Conservation (phyloP, 805 yeast genomes). For the Candida ipomoeae region DNA sequence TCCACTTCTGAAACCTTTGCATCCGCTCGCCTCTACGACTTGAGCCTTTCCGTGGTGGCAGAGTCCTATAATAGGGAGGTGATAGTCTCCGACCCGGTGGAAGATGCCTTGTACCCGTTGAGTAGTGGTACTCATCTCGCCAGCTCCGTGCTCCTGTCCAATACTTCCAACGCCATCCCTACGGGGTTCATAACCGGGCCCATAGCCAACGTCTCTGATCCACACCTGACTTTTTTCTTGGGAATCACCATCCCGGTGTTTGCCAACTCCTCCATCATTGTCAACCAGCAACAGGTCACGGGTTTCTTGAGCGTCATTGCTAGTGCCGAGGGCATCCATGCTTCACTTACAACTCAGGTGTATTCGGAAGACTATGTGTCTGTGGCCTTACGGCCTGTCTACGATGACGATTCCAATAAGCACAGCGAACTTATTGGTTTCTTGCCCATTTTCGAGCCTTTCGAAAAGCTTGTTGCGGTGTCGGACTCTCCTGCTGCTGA, state of each 20-base stretch:
- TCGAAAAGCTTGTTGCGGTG: slow-evolving; percentile 25
- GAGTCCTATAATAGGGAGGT: slow-evolving; percentile 26
- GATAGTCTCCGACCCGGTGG: slow-evolving; percentile 23
- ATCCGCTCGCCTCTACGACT: slow-evolving; percentile 64
- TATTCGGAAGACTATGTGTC: slow-evolving; percentile 26
- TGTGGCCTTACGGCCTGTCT: slow-evolving; percentile 33
- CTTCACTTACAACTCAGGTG: slow-evolving; percentile 18
- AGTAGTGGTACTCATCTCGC: slow-evolving; percentile 44
- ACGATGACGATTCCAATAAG: slow-evolving; percentile 23
- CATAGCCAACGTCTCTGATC: slow-evolving; percentile 32
- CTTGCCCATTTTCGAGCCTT: slow-evolving; percentile 26
- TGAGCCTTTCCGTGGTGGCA: slow-evolving; percentile 47
- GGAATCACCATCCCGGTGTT: slow-evolving; percentile 77
- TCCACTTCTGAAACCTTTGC: slow-evolving; percentile 60
- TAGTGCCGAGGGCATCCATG: slow-evolving; percentile 29
- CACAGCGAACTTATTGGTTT: slow-evolving; percentile 46
- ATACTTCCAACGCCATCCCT: slow-evolving; percentile 12
- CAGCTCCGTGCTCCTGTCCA: slow-evolving; percentile 28
- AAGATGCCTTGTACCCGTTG: slow-evolving; percentile 48
- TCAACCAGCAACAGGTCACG: slow-evolving; percentile 50
- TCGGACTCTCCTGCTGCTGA: slow-evolving; percentile 24
- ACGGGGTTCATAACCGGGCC: slow-evolving; percentile 61
- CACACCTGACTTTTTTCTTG: slow-evolving; percentile 45
- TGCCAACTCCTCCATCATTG: slow-evolving; percentile 64
- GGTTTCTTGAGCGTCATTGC: slow-evolving; percentile 65